phyloP scores from a whole-genome alignment of 2,329 filamentous ascomycete genomes.

The Beauveria sp. region DNA sequence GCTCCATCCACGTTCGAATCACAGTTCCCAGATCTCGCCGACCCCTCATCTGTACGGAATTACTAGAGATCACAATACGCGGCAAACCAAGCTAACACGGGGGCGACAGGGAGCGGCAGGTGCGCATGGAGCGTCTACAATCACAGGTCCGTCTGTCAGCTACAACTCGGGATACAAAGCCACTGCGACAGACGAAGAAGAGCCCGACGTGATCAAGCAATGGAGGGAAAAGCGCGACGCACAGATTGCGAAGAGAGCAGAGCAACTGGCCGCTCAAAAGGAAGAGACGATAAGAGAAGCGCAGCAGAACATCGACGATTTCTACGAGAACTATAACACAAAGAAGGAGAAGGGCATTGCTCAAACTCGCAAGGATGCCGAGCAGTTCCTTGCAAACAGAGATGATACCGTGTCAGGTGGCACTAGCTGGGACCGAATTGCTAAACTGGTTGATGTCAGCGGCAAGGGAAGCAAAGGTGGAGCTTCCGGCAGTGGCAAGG shows the following conservation, averaged over 20 bases:
- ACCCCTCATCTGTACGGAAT: constrained; percentile 25
- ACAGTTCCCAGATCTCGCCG: constrained; percentile 75
- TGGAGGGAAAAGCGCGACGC: constrained; percentile 93
- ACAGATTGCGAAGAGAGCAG: constrained; percentile 72
- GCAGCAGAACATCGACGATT: constrained; percentile 92
- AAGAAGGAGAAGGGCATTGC: constrained; percentile 92
- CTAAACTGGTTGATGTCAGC: constrained; percentile 93
- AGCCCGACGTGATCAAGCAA: constrained; percentile 80
- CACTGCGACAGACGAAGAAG: constrained; percentile 61
- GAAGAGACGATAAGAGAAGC: constrained; percentile 81
- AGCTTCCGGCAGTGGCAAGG: constrained; percentile 85
- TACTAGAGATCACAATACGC: not conserved
- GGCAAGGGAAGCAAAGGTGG: constrained; percentile 86
- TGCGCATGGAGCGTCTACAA: constrained; percentile 30
- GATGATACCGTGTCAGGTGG: constrained; percentile 92
- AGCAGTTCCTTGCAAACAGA: constrained; percentile 79
- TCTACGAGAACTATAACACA: constrained; percentile 98
- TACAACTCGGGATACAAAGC: constrained; percentile 57
- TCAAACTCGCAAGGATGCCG: constrained; percentile 84
- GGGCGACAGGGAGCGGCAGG: constrained; percentile 22
- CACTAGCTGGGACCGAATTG: constrained; percentile 97
- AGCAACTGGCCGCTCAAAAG: constrained; percentile 73
- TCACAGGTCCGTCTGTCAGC: constrained; percentile 64
- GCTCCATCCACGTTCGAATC: constrained; percentile 62
- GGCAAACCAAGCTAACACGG: constrained; percentile 10